These are phyloP conservation scores for Xylaria nigripes DNA, from an alignment of 495 filamentous ascomycete species.

Conservation along the genomic window DNA sequence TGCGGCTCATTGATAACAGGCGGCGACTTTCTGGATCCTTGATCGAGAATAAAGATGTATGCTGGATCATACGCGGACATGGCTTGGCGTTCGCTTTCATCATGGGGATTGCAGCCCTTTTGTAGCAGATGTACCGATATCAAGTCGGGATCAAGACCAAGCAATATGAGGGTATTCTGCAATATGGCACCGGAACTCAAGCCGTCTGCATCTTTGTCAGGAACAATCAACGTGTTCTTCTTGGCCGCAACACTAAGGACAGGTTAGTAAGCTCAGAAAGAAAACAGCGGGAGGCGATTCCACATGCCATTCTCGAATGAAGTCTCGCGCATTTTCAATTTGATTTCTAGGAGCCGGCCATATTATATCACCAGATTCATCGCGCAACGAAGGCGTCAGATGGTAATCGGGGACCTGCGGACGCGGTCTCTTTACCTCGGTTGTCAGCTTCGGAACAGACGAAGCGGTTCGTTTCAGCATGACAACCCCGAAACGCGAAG, in stretches of 20 bases:
- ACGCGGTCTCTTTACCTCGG: conserved; percentile 19
- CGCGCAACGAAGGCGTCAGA: conserved; percentile 24
- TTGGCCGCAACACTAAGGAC: conserved; percentile 13
- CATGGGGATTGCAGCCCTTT: conserved; percentile 46
- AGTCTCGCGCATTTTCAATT: conserved; percentile 36
- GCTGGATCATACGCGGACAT: conserved; percentile 39
- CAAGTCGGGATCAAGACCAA: conserved; percentile 39
- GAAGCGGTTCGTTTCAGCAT: conserved; percentile 25
- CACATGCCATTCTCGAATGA: conserved; percentile 47
- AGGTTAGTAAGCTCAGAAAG: conserved; percentile 12
- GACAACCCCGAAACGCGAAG: conserved; percentile 1
- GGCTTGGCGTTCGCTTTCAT: conserved; percentile 33
- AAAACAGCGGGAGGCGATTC: background rate
- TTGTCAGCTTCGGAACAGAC: conserved; percentile 10
- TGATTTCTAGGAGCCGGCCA: conserved; percentile 48
- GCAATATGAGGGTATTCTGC: conserved; percentile 41
- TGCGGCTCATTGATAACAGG: conserved; percentile 35
- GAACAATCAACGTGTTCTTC: conserved; percentile 41
- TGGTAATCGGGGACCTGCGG: conserved; percentile 32
- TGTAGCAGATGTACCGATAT: conserved; percentile 45
- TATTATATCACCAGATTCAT: conserved; percentile 35
- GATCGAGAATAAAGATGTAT: conserved; percentile 53
- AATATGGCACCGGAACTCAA: conserved; percentile 51
- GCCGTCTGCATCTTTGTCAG: conserved; percentile 57
- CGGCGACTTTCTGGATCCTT: conserved; percentile 44